Percentiles rank a stretch among this genome's conserved stretches.
Conservation (phyloP, 371 early-diverging fungal genomes). For the Apophysomyces trapeziformis region DNA sequence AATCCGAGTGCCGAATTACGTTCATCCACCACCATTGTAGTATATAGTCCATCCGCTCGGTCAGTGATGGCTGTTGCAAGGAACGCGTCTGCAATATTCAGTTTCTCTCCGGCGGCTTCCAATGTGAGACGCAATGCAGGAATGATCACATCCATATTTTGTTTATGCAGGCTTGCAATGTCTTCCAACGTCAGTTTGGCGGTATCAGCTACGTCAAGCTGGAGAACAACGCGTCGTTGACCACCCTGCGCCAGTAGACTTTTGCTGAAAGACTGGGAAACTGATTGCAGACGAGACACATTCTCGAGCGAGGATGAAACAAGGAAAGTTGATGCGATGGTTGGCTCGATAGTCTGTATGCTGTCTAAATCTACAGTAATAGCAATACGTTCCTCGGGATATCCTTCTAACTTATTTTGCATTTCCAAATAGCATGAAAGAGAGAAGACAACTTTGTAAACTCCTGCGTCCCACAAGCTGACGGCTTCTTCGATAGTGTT, state of each 20-base stretch:
- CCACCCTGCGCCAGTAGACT: constrained; percentile 48
- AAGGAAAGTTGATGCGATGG: not conserved
- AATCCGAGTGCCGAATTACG: constrained; percentile 88
- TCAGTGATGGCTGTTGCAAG: constrained; percentile 74
- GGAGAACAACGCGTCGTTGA: constrained; percentile 47
- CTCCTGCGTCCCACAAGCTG: constrained; percentile 63
- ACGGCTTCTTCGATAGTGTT: constrained; percentile 55
- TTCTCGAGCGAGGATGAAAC: not conserved
- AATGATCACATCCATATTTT: constrained; percentile 47
- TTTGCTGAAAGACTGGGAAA: constrained; percentile 25
- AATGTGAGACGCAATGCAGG: constrained; percentile 41
- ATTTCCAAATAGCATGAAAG: constrained; percentile 32
- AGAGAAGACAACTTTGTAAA: constrained; percentile 60
- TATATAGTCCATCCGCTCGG: constrained; percentile 86
- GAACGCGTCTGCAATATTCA: constrained; percentile 75
- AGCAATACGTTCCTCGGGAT: constrained; percentile 54
- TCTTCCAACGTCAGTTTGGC: constrained; percentile 34
- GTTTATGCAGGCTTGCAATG: constrained; percentile 39
- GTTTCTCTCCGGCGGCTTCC: constrained; percentile 27
- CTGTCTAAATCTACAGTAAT: constrained; percentile 18
- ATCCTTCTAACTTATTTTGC: constrained; percentile 30
- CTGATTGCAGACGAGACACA: constrained; percentile 16
- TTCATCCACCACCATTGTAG: constrained; percentile 94
- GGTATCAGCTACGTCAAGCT: constrained; percentile 21
- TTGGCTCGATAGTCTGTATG: not conserved